Base-by-base conservation (phyloP, 768 basidiomycete genomes). In the Pulveroboletus ravenelii region DNA sequence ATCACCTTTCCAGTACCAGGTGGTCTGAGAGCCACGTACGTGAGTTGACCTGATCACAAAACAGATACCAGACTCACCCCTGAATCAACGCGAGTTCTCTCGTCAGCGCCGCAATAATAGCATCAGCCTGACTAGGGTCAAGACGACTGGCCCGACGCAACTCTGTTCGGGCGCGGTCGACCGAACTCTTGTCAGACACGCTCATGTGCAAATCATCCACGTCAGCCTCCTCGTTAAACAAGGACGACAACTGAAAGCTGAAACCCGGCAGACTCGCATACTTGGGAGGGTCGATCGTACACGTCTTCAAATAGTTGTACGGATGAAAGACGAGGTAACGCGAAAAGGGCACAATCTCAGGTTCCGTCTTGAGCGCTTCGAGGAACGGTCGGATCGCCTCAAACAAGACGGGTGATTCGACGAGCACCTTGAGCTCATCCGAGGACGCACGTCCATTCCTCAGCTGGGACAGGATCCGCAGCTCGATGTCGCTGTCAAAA, bases 1-100 rank as follows among this genome's bases (percentile, higher is more conserved):
- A 50, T 54, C 39, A 84, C 84, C 76, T 88, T 88, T 54, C 87
- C 88, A 0, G 87, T 89, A 1, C 87, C 88, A 1, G 87, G 88
- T 23, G 87, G 87, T 40, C 85, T 86, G 50, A 34, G 3, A 25
- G 25, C 27, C 25, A 42, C 25, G 48, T 48, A 2, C 46, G 41
- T 18, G 10, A 40, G 9, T 0, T 42, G 29, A 23, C 20, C 20
- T 23, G 20, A n/a, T 7, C 14, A 6, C 8, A 17, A 34, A 6
- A 41, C 2, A 10, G 10, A 31, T 2, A 42, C 48, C 32, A 1
- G 45, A 55, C 70, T 55, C 58, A 87, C 83, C 88, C 89, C 68
- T 90, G 87, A 35, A 91, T 84, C 41, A 90, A 65, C 0, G 78
- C 71, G 0, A 89, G 62, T 56, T 88, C 84, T 43, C 79, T 66